These are phyloP conservation scores for Debaryomyces subglobosus DNA, from an alignment of 1,139 yeast species.

Conservation along the genomic window DNA sequence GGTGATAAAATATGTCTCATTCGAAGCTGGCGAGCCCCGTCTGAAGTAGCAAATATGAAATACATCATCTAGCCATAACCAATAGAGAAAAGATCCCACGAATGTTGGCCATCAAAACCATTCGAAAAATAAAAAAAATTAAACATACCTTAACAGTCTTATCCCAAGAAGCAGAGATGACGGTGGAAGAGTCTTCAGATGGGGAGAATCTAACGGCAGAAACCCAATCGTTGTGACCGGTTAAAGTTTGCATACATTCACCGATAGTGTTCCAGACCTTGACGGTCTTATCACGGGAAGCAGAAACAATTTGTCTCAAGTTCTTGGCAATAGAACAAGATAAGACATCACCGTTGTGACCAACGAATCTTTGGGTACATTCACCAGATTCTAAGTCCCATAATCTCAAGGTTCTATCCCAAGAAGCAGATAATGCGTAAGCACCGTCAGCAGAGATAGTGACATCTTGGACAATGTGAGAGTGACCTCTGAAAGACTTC, in stretches of 20 bases:
- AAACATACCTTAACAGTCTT: conserved; percentile 97
- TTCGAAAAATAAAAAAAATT: conserved; percentile 12
- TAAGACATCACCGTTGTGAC: conserved; percentile 97
- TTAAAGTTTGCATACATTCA: conserved; percentile 93
- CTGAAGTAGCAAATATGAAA: conserved; percentile 99
- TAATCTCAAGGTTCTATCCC: conserved; percentile 99
- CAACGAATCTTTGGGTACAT: conserved; percentile 93
- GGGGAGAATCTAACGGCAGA: conserved; percentile 97
- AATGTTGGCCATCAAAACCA: conserved; percentile 15
- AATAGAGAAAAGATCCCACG: conserved; percentile 5
- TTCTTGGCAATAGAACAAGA: conserved; percentile 96
- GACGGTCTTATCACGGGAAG: conserved; percentile 98
- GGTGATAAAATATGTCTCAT: conserved; percentile 98
- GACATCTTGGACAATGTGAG: conserved; percentile 98
- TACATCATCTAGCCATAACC: conserved; percentile 56
- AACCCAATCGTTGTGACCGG: conserved; percentile 99
- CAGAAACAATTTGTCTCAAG: conserved; percentile 98
- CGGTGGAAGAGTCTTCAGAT: conserved; percentile 68
- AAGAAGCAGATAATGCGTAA: conserved; percentile 97
- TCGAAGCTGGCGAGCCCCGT: conserved; percentile 68
- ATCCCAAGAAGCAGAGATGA: conserved; percentile 99
- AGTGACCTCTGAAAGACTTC: conserved; percentile 97
- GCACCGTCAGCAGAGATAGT: conserved; percentile 98
- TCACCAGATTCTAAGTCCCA: conserved; percentile 98
- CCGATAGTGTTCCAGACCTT: conserved; percentile 99